Conservation (phyloP, 2,329 filamentous ascomycete species). For the Colletotrichum australisinense region DNA sequence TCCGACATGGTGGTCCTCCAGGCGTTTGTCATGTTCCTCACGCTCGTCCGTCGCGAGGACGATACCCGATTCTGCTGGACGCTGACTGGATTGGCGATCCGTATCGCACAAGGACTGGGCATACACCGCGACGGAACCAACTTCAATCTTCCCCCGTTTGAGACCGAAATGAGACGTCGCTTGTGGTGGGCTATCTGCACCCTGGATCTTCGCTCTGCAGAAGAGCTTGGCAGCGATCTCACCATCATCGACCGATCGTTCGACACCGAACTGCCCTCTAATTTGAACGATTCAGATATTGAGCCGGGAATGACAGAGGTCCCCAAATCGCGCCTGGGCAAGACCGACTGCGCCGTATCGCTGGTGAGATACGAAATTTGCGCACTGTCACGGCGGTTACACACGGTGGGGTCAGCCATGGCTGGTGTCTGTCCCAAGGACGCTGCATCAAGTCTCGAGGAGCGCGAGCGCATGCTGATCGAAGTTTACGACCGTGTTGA, state of each 20-base stretch:
- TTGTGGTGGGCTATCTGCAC: conserved; percentile 71
- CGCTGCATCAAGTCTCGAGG: conserved; percentile 44
- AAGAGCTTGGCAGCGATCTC: conserved; percentile 63
- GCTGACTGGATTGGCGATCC: conserved; percentile 66
- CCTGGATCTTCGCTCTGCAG: conserved; percentile 66
- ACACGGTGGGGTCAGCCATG: conserved; percentile 47
- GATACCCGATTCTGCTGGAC: conserved; percentile 69
- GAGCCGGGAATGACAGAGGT: conserved; percentile 57
- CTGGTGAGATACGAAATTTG: conserved; percentile 65
- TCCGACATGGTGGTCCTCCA: conserved; percentile 68
- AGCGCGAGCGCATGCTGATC: conserved; percentile 59
- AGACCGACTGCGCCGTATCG: conserved; percentile 62
- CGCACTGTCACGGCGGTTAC: conserved; percentile 49
- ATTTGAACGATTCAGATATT: conserved; percentile 62
- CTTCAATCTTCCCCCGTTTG: conserved; percentile 66
- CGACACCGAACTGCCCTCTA: conserved; percentile 61
- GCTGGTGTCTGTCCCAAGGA: conserved; percentile 44
- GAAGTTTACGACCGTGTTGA: conserved; percentile 65
- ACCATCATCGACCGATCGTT: conserved; percentile 54
- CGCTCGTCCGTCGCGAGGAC: conserved; percentile 58
- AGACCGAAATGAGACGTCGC: conserved; percentile 69
- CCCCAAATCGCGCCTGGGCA: conserved; percentile 60
- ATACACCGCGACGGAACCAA: conserved; percentile 67
- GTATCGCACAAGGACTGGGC: conserved; percentile 70
- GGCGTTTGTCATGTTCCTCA: conserved; percentile 67